A percentile compares a stretch with the other conserved stretches of the same genome.
Conservation (phyloP, 805 yeast species). For the Wilhelminamyces savonicus region DNA sequence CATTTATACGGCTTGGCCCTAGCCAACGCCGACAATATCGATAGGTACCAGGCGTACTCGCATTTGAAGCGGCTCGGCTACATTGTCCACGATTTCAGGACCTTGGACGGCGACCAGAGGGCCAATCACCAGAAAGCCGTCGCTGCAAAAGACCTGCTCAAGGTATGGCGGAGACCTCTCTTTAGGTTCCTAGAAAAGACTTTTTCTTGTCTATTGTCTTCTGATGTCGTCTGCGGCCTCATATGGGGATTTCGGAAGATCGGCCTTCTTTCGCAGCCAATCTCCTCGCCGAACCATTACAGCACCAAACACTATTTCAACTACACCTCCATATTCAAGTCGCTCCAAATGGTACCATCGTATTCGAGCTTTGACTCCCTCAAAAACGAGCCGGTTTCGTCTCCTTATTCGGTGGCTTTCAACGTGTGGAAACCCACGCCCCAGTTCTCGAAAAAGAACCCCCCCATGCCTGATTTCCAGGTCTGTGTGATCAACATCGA, state of each 20-base stretch:
- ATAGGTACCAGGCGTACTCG: conserved; percentile 62
- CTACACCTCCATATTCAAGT: conserved; percentile 14
- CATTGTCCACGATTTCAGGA: conserved; percentile 33
- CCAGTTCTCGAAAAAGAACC: conserved; percentile 60
- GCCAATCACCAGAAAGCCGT: background rate
- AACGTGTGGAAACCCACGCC: conserved; percentile 83
- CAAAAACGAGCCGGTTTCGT: conserved; percentile 3
- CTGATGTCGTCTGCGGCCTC: too few relatives aligned
- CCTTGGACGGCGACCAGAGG: background rate
- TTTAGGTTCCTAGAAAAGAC: too few relatives aligned
- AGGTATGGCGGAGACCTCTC: too few relatives aligned
- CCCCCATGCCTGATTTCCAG: conserved; percentile 72
- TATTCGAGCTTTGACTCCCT: conserved; percentile 8
- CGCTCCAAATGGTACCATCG: conserved; percentile 15
- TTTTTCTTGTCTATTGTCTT: too few relatives aligned
- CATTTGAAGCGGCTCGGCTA: conserved; percentile 76
- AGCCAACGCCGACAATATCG: conserved; percentile 29
- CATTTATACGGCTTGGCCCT: conserved; percentile 54
- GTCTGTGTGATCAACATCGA: conserved; percentile 51
- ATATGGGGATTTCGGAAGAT: conserved; percentile 1
- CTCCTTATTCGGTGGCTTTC: conserved; percentile 36
- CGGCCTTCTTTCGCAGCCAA: conserved; percentile 11
- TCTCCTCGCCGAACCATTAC: conserved; percentile 10
- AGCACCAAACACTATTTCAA: conserved; percentile 19
- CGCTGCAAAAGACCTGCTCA: too few relatives aligned